A percentile compares a stretch with the other conserved stretches of the same genome.
Conservation (phyloP, 352 stramenopile genomes). For the Phytophthora ohioensis region DNA sequence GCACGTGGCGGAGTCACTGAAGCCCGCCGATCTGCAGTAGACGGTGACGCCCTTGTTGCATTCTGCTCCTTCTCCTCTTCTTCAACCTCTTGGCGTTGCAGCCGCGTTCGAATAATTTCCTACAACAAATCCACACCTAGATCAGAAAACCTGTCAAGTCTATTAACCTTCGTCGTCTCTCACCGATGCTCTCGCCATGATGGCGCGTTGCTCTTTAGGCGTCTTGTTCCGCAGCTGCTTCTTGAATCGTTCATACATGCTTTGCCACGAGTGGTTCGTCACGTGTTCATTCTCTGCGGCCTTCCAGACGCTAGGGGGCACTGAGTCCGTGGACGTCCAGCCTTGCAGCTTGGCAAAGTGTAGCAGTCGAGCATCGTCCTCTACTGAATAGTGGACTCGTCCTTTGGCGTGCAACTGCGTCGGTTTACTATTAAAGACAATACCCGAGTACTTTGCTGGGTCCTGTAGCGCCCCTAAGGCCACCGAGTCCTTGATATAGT, state of each 20-base stretch:
- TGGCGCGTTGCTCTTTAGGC: slow-evolving; percentile 34
- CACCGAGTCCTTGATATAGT: slow-evolving; percentile 61
- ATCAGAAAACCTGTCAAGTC: background rate
- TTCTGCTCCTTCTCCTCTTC: slow-evolving; percentile 1
- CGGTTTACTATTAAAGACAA: slow-evolving; percentile 5
- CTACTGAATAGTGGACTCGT: slow-evolving; percentile 36
- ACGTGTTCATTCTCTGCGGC: slow-evolving; percentile 32
- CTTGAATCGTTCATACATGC: slow-evolving; percentile 64
- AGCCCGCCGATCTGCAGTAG: background rate
- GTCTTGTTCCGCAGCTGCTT: slow-evolving; percentile 54
- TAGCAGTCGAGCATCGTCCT: slow-evolving; percentile 59
- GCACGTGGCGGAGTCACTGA: background rate
- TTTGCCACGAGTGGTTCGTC: slow-evolving; percentile 42
- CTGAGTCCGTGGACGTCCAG: slow-evolving; percentile 29
- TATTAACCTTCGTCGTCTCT: background rate
- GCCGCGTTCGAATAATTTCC: slow-evolving; percentile 21
- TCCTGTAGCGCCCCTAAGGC: slow-evolving; percentile 39
- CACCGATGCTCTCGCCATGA: slow-evolving; percentile 32
- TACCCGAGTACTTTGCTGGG: slow-evolving; percentile 46
- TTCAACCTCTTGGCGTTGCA: slow-evolving; percentile 6
- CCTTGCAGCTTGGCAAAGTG: slow-evolving; percentile 42
- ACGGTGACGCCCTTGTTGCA: background rate
- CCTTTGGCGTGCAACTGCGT: background rate
- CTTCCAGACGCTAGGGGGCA: slow-evolving; percentile 33
- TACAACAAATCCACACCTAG: slow-evolving; percentile 2